A percentile compares a stretch with the other conserved stretches of the same genome.
Conservation (phyloP, 2,329 filamentous ascomycete genomes). For the Curvularia sp. region DNA sequence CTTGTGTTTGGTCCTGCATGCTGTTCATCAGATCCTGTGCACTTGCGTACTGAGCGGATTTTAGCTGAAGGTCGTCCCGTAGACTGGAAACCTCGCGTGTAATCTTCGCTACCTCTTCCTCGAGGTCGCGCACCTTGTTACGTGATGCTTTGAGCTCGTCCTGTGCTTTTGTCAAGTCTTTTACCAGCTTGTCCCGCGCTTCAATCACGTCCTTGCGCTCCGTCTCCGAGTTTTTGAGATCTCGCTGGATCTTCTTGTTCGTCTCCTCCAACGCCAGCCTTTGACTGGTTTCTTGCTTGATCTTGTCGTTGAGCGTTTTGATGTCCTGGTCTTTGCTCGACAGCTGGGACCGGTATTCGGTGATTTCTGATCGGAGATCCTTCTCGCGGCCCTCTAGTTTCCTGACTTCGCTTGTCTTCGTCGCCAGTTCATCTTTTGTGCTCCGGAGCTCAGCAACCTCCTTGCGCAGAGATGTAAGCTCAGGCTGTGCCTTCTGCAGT, state of each 20-base stretch:
- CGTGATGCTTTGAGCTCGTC: slow-evolving; percentile 69
- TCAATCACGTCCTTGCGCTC: slow-evolving; percentile 81
- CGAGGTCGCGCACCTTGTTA: slow-evolving; percentile 72
- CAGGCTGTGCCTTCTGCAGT: slow-evolving; percentile 83
- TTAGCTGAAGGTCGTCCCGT: slow-evolving; percentile 82
- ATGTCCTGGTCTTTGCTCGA: slow-evolving; percentile 80
- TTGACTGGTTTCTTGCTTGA: slow-evolving; percentile 75
- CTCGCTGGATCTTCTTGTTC: slow-evolving; percentile 74
- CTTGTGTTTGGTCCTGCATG: slow-evolving; percentile 90
- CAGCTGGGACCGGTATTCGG: slow-evolving; percentile 71
- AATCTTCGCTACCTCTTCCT: slow-evolving; percentile 74
- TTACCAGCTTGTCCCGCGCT: slow-evolving; percentile 71
- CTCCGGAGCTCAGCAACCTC: slow-evolving; percentile 78
- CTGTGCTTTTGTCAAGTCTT: slow-evolving; percentile 74
- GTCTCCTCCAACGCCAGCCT: slow-evolving; percentile 80
- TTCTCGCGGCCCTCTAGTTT: slow-evolving; percentile 83
- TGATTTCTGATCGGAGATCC: slow-evolving; percentile 78
- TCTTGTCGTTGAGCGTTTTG: slow-evolving; percentile 77
- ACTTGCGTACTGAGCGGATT: slow-evolving; percentile 82
- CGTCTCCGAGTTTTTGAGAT: slow-evolving; percentile 77
- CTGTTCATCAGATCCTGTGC: slow-evolving; percentile 86
- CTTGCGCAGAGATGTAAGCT: slow-evolving; percentile 78
- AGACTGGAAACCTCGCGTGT: slow-evolving; percentile 71
- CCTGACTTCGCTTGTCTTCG: slow-evolving; percentile 69
- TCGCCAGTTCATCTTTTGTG: slow-evolving; percentile 75